Base-by-base conservation (phyloP, 768 basidiomycete species). In the Mycena filopes region DNA sequence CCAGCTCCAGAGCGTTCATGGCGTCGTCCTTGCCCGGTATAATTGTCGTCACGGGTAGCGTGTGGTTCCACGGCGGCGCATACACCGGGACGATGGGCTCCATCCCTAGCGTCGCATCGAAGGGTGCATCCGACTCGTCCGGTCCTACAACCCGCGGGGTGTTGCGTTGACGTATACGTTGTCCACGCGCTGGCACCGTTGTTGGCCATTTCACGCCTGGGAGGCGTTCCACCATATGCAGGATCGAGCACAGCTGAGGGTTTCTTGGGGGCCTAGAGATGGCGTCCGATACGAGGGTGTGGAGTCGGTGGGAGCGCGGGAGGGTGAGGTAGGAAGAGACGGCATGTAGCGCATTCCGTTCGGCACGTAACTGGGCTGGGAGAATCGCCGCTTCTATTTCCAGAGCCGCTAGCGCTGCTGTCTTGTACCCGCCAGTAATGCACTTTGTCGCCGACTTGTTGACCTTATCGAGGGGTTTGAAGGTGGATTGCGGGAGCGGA, bases 51-150 rank as follows among this genome's bases (percentile, higher is more conserved):
- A 49, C 48, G 6, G 48, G 48, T 9, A 49, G 26, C 25, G 48
- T 12, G 25, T 25, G 28, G 12, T 12, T 21, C 48, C 48, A 49
- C 12, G 48, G 48, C 7, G 48, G 25, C 25, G 48, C 48, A 26
- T 49, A 49, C 26, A 49, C 48, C 11, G 48, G 48, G 25, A 49
- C 16, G 29, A 49, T 49, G 5, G 48, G 48, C 29, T 49, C 48
- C 48, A 49, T 49, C 15, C 48, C 48, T 15, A 49, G 26, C 12
- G 48, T 28, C 16, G 29, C 16, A 20, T 49, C 26, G 48, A 49
- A 49, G 11, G 25, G 26, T 28, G n/a, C 48, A 12, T 10, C 48
- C 9, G 48, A 33, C 33, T 33, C 33, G 7, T 13, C 16, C 26
- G 6, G 15, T 15, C 23, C 46, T 3, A 47, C 46, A 12, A 47